Percentiles rank a stretch among this genome's conserved stretches.
phyloP scores from a whole-genome alignment of 1,284 basidiomycete species.

The Ganoderma leucocontextum region DNA sequence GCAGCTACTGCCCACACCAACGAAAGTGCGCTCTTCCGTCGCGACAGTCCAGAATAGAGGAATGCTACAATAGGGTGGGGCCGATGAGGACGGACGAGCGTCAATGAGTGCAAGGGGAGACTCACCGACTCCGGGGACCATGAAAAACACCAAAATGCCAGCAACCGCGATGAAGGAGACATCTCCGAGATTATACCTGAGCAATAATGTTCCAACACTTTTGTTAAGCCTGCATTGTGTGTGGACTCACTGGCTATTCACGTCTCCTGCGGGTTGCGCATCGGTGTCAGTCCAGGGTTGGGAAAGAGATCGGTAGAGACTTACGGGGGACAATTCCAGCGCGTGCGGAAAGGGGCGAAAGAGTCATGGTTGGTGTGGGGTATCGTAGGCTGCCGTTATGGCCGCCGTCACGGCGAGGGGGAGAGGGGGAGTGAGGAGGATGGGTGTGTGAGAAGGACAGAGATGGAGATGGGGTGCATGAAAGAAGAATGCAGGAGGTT shows the following conservation, averaged over 20 bases:
- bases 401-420: slow-evolving; percentile 13
- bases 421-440: slow-evolving; percentile 13
- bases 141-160: slow-evolving; percentile 83
- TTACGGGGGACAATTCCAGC: slow-evolving; percentile 21
- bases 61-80: slow-evolving; percentile 56
- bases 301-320: slow-evolving; percentile 7
- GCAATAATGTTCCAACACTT: not conserved
- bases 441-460: slow-evolving; percentile 8
- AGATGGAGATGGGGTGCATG: slow-evolving; percentile 13
- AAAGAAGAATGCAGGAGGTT: not conserved
- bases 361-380: slow-evolving; percentile 12
- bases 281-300: slow-evolving; percentile 6
- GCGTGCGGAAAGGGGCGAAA: slow-evolving; percentile 16
- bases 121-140: slow-evolving; percentile 78
- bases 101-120: slow-evolving; percentile 14
- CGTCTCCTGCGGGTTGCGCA: slow-evolving; percentile 18
- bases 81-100: not conserved
- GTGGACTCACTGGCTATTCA: slow-evolving; percentile 29
- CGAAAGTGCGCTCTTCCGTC: slow-evolving; percentile 76
- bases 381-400: slow-evolving; percentile 23
- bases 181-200: slow-evolving; percentile 73
- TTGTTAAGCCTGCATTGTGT: not conserved
- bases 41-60: slow-evolving; percentile 88
- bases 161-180: slow-evolving; percentile 81
- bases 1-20: slow-evolving; percentile 77